A percentile compares a stretch with the other conserved stretches of the same genome.
Evolutionary conservation across 768 basidiomycete genomes (phyloP).

Genomic region (Boletus patriciae): DNA sequence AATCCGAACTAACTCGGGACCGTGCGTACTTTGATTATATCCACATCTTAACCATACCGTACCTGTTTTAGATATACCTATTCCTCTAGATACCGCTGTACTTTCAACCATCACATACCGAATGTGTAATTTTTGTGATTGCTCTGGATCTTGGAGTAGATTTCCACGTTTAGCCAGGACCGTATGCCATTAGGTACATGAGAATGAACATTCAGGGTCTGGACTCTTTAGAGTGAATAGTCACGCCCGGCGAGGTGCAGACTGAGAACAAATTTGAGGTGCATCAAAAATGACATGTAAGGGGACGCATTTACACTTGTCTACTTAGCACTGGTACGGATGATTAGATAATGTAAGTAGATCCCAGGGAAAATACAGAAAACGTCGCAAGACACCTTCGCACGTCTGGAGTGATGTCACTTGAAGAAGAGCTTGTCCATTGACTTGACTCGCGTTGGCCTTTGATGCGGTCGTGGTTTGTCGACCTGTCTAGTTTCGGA

Average conservation of each 20-base stretch:
- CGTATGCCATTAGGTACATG: slow-evolving; percentile 5
- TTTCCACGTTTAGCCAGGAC: background rate
- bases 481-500: slow-evolving; percentile 18
- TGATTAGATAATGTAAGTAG: background rate
- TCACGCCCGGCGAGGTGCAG: background rate
- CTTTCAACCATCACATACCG: slow-evolving; percentile 11
- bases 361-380: background rate
- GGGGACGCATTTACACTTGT: background rate
- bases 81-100: slow-evolving; percentile 12
- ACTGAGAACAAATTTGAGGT: background rate
- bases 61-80: slow-evolving; percentile 11
- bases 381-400: slow-evolving; percentile 1
- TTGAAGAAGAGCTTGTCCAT: slow-evolving; percentile 45
- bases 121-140: slow-evolving; percentile 9
- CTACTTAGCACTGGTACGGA: background rate
- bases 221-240: background rate
- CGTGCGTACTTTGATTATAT: slow-evolving; percentile 9
- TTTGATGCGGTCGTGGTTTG: slow-evolving; percentile 11
- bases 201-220: slow-evolving; percentile 12
- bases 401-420: slow-evolving; percentile 28
- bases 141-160: background rate
- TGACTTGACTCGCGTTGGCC: slow-evolving; percentile 26
- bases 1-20: slow-evolving; percentile 18
- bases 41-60: background rate
- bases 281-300: slow-evolving; percentile 14